Evolutionary conservation across 2,329 filamentous ascomycete genomes (phyloP), one percentile per base, ranked within the genome.

Genomic region (Eurotiales sp.): DNA sequence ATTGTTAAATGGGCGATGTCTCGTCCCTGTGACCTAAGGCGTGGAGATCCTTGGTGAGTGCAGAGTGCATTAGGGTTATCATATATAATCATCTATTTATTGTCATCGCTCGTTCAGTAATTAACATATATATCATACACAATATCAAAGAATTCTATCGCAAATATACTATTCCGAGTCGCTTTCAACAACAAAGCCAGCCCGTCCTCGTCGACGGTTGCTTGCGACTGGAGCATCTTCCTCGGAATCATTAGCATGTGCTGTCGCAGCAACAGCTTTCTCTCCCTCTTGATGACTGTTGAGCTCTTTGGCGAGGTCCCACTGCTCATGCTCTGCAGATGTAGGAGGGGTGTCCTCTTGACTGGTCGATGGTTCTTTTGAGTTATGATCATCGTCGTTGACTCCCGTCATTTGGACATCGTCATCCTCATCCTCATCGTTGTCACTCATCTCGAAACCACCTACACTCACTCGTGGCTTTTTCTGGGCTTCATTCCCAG

Each of bases 111-210:
- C 47, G 37, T 50, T n/a, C 12, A 21, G 21, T 21, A 19, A 11
- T 37, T 12, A 15, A 37, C 34, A 15, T 10, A 3, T 11, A 21
- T 19, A 37, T 15, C 34, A 37, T 37, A 21, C 17, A 37, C 4
- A 37, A 21, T 36, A 7, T 36, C 32, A 17, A 36, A 41, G 19
- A 23, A 11, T 4, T 23, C 19, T 41, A 41, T 41, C 23, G 11
- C 21, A 14, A 3, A 45, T 17, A 10, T 23, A 22, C 39, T 62
- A 74, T 53, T 74, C 71, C 4, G 71, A 73, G 50, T 74, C 71
- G 53, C 69, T 72, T 12, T 73, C 71, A 52, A 74, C 61, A 27
- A 73, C 66, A 57, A 74, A 72, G 3, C 69, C 70, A 21, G 63
- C 68, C 42, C 66, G 64, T 51, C 68, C 65, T 7, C 68, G 66